phyloP scores from a whole-genome alignment of 495 filamentous ascomycete genomes.

The Staphylotrichum tortipilum region DNA sequence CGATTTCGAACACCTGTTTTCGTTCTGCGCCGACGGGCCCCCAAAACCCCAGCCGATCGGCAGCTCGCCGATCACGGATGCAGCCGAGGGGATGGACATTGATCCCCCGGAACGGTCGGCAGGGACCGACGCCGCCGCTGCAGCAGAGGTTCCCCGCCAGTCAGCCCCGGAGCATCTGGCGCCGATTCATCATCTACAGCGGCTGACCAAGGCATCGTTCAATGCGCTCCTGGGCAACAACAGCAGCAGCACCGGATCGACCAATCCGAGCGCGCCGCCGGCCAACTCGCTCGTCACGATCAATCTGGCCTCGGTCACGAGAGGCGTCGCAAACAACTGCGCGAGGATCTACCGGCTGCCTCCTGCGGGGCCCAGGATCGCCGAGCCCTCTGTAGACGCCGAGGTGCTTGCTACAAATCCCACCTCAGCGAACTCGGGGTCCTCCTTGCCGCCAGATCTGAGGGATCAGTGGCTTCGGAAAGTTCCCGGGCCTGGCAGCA shows the following conservation, averaged over 20 bases:
- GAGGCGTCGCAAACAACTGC: slow-evolving; percentile 33
- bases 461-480: slow-evolving; percentile 39
- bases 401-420: slow-evolving; percentile 36
- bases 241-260: too few species aligned
- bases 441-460: slow-evolving; percentile 30
- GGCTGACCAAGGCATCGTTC: slow-evolving; percentile 26
- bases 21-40: slow-evolving; percentile 7
- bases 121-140: neutral
- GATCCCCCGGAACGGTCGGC: slow-evolving; percentile 10
- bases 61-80: slow-evolving; percentile 4
- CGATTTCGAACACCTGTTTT: slow-evolving; percentile 67
- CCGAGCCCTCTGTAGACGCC: slow-evolving; percentile 23
- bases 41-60: slow-evolving; percentile 18
- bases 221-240: slow-evolving; percentile 11
- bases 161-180: neutral
- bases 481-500: slow-evolving; percentile 9
- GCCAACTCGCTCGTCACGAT: slow-evolving; percentile 26
- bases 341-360: slow-evolving; percentile 44
- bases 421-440: neutral
- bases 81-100: slow-evolving; percentile 18
- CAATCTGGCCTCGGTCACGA: slow-evolving; percentile 27
- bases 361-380: neutral
- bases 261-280: slow-evolving; percentile 10
- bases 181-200: too few species aligned
- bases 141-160: neutral